These are phyloP conservation scores for Tolypocladium endophyticum DNA, from an alignment of 2,329 filamentous ascomycete genomes.

Conservation along the genomic window DNA sequence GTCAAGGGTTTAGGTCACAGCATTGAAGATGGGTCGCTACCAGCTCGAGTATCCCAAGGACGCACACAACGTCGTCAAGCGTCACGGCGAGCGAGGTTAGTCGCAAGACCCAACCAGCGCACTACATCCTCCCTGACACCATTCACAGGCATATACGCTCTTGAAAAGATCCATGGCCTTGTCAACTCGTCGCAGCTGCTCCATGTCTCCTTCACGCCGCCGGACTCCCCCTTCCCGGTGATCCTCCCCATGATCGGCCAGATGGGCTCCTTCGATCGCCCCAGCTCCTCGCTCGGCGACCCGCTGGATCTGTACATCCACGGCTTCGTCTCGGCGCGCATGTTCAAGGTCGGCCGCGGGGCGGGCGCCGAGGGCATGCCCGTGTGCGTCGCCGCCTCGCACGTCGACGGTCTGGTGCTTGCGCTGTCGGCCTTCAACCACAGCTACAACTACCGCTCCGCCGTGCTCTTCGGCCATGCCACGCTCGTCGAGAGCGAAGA, in stretches of 20 bases:
- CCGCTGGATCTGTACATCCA: slow-evolving; percentile 72
- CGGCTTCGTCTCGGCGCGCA: slow-evolving; percentile 69
- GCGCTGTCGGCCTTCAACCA: slow-evolving; percentile 71
- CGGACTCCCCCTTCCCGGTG: slow-evolving; percentile 59
- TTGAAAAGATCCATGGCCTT: slow-evolving; percentile 62
- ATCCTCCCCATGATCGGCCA: slow-evolving; percentile 80
- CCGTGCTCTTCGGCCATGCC: slow-evolving; percentile 67
- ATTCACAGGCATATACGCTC: slow-evolving; percentile 55
- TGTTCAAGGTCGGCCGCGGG: slow-evolving; percentile 53
- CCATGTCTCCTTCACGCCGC: slow-evolving; percentile 65
- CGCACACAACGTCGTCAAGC: slow-evolving; percentile 54
- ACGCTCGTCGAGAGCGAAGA: slow-evolving; percentile 51
- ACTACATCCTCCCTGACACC: neutral
- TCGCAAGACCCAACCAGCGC: neutral
- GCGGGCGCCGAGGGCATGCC: slow-evolving; percentile 47
- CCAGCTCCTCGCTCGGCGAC: slow-evolving; percentile 49
- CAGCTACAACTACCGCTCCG: slow-evolving; percentile 80
- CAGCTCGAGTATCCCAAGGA: slow-evolving; percentile 52
- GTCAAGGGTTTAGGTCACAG: neutral
- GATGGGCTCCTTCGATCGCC: slow-evolving; percentile 60
- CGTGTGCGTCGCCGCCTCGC: slow-evolving; percentile 60
- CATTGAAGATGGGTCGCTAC: slow-evolving; percentile 21
- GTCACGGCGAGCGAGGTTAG: slow-evolving; percentile 53
- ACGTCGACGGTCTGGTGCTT: slow-evolving; percentile 71
- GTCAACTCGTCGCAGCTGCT: slow-evolving; percentile 65